phyloP scores from a whole-genome alignment of 352 stramenopile species.

The Globisporangium ultimum region DNA sequence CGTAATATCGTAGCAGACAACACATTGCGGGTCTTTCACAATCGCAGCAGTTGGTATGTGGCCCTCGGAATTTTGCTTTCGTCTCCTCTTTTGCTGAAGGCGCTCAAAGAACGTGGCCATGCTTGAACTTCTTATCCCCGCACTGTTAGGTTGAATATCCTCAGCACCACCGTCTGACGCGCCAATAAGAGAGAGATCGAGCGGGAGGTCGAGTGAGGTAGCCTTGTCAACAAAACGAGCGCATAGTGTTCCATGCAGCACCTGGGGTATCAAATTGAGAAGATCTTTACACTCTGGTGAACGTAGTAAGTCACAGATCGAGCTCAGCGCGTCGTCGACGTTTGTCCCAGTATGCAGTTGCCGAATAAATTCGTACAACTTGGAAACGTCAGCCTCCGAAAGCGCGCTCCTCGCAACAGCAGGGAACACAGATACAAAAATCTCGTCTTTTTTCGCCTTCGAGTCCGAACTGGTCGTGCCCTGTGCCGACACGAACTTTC shows the following conservation, averaged over 20 bases:
- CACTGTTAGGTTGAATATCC: background rate
- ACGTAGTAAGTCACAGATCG: constrained; percentile 52
- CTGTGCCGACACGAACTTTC: constrained; percentile 20
- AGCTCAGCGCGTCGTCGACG: constrained; percentile 31
- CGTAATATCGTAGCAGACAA: constrained; percentile 82
- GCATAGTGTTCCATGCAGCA: constrained; percentile 45
- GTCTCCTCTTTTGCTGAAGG: constrained; percentile 64
- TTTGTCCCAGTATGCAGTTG: constrained; percentile 42
- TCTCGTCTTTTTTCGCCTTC: constrained; percentile 13
- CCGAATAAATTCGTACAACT: constrained; percentile 60
- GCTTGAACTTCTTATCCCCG: constrained; percentile 5
- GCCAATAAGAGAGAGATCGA: constrained; percentile 15
- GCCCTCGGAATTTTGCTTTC: constrained; percentile 24
- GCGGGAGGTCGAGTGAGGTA: constrained; percentile 28
- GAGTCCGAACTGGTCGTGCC: background rate
- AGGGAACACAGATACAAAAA: constrained; percentile 39
- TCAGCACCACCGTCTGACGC: background rate
- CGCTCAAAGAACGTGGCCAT: constrained; percentile 61
- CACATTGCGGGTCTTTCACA: constrained; percentile 77
- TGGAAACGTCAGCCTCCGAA: constrained; percentile 34
- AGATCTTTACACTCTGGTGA: constrained; percentile 44
- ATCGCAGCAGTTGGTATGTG: constrained; percentile 37
- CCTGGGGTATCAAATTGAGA: constrained; percentile 58
- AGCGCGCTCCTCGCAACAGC: constrained; percentile 51
- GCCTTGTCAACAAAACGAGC: constrained; percentile 43